phyloP scores from a whole-genome alignment of 2,329 filamentous ascomycete genomes.

The Claviceps sp. region DNA sequence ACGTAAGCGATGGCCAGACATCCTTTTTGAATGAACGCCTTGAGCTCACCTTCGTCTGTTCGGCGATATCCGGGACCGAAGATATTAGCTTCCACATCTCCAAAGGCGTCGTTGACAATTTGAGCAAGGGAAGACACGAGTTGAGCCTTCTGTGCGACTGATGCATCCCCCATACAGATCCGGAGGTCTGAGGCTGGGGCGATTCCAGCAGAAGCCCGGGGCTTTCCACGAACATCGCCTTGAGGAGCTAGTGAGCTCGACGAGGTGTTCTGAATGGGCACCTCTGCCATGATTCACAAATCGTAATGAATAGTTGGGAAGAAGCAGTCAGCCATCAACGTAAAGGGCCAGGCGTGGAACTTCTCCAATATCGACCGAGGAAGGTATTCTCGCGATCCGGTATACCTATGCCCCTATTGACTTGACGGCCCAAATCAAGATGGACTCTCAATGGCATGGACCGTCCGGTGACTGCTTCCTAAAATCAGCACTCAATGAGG shows the following conservation, averaged over 20 bases:
- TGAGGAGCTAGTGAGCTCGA: not conserved
- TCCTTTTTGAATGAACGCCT: conserved; percentile 9
- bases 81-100: conserved; percentile 13
- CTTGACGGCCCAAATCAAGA: no score
- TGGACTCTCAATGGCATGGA: no score
- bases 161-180: conserved; percentile 10
- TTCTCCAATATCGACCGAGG: no score
- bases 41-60: conserved; percentile 11
- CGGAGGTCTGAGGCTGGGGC: not conserved
- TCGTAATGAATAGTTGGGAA: not conserved
- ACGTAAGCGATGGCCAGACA: conserved; percentile 14
- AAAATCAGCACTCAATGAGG: no score
- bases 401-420: no score
- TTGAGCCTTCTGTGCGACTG: conserved; percentile 9
- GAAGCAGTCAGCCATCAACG: not conserved
- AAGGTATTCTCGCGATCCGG: no score
- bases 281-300: not conserved
- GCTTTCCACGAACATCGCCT: not conserved
- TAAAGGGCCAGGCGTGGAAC: no score
- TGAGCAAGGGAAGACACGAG: conserved; percentile 8
- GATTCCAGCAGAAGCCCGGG: not conserved
- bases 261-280: not conserved
- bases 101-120: conserved; percentile 16
- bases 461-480: no score
- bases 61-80: conserved; percentile 15